Percentiles rank a stretch among this genome's conserved stretches.
These are phyloP conservation scores for Mycena albidolilacea DNA, from an alignment of 768 basidiomycete species.

Conservation along the genomic window DNA sequence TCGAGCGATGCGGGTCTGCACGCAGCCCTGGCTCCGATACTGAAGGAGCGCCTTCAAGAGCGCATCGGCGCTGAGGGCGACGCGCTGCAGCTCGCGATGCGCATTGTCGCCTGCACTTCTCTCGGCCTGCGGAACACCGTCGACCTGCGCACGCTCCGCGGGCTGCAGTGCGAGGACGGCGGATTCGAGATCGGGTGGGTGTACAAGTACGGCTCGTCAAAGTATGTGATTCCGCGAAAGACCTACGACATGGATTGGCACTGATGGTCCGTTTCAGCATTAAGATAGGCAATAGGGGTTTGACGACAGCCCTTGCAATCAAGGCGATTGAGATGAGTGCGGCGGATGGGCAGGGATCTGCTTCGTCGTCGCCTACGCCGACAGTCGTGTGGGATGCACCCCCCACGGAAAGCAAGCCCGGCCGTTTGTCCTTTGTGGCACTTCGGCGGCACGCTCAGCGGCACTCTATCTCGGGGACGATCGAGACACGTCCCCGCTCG, in stretches of 20 bases:
- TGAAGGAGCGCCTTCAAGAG: constrained; percentile 64
- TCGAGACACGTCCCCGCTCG: background rate
- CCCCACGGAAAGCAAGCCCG: background rate
- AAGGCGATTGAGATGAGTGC: constrained; percentile 57
- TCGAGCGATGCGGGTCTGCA: constrained; percentile 54
- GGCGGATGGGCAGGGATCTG: background rate
- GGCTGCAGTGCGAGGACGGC: constrained; percentile 68
- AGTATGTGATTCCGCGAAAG: background rate
- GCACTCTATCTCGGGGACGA: background rate
- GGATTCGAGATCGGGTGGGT: constrained; percentile 71
- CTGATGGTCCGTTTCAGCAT: constrained; percentile 37
- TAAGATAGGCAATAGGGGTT: constrained; percentile 67
- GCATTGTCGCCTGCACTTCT: constrained; percentile 60
- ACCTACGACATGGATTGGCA: background rate
- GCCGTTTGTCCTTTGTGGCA: background rate
- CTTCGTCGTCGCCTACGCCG: constrained; percentile 12
- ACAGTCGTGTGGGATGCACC: constrained; percentile 17
- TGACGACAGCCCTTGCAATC: constrained; percentile 68
- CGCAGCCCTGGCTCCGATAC: constrained; percentile 53
- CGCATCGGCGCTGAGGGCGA: constrained; percentile 65
- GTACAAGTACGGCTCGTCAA: constrained; percentile 66
- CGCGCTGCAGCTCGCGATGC: constrained; percentile 71
- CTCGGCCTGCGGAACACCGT: constrained; percentile 59
- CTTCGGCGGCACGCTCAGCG: background rate
- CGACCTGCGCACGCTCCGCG: constrained; percentile 61